These are phyloP conservation scores for Globisporangium irregulare DNA, from an alignment of 352 stramenopile genomes.

Conservation along the genomic window DNA sequence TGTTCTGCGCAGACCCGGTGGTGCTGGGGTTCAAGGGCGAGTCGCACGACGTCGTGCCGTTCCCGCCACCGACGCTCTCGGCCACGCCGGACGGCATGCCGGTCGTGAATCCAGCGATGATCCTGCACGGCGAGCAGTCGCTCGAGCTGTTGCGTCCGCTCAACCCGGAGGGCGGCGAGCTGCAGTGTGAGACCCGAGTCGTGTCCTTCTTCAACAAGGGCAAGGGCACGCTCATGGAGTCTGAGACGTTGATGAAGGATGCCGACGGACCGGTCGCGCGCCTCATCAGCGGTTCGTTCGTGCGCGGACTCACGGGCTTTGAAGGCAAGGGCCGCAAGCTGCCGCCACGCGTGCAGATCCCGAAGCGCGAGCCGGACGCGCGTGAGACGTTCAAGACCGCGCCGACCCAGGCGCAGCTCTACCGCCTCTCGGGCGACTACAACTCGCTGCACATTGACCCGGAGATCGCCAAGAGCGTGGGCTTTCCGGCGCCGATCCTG, in stretches of 20 bases:
- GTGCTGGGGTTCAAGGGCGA: slow-evolving; percentile 86
- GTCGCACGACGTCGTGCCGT: slow-evolving; percentile 84
- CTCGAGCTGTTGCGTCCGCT: slow-evolving; percentile 78
- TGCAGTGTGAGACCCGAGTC: slow-evolving; percentile 63
- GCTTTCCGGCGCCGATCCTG: slow-evolving; percentile 88
- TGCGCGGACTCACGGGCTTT: slow-evolving; percentile 77
- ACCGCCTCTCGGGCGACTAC: slow-evolving; percentile 94
- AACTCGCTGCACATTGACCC: slow-evolving; percentile 94
- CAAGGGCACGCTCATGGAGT: slow-evolving; percentile 82
- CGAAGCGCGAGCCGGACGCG: slow-evolving; percentile 66
- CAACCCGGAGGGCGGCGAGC: slow-evolving; percentile 44
- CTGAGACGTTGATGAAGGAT: slow-evolving; percentile 78
- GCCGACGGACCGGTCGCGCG: slow-evolving; percentile 56
- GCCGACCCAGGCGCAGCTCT: slow-evolving; percentile 84
- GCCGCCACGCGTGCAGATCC: slow-evolving; percentile 70
- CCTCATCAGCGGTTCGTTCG: slow-evolving; percentile 79
- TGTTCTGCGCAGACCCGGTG: slow-evolving; percentile 52
- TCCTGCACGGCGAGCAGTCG: slow-evolving; percentile 84
- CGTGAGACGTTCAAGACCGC: slow-evolving; percentile 63
- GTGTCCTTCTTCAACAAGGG: slow-evolving; percentile 86
- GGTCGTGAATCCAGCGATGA: slow-evolving; percentile 76
- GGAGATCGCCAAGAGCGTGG: slow-evolving; percentile 67
- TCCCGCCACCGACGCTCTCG: slow-evolving; percentile 71
- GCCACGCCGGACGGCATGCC: slow-evolving; percentile 65
- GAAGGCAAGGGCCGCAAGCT: slow-evolving; percentile 62